These are phyloP conservation scores for Rehmannia glutinosa DNA, from an alignment of 257 asterid genomes.

Conservation along the genomic window DNA sequence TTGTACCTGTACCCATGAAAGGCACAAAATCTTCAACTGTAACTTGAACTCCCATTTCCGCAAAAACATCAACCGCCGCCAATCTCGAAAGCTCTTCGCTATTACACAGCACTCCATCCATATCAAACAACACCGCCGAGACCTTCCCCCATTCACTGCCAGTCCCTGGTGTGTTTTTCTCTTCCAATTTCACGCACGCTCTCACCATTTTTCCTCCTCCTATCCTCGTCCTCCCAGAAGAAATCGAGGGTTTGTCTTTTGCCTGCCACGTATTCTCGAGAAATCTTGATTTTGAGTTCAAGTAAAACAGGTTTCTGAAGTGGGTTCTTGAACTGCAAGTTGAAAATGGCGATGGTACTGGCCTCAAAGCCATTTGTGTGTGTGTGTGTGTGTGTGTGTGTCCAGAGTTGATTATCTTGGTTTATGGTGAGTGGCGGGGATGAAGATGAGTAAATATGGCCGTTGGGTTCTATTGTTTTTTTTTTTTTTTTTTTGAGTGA, in stretches of 20 bases:
- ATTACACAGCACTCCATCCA: constrained; percentile 96
- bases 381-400: not conserved
- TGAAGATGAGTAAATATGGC: not conserved
- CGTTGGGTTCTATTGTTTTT: too few relatives aligned
- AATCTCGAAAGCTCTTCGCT: constrained; percentile 87
- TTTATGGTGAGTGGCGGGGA: constrained; percentile 14
- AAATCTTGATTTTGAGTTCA: constrained; percentile 33
- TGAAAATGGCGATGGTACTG: constrained; percentile 35
- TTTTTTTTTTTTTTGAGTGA: too few relatives aligned
- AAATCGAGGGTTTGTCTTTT: constrained; percentile 12
- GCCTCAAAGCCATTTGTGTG: constrained; percentile 58
- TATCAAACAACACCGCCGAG: constrained; percentile 91
- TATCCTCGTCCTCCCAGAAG: constrained; percentile 22
- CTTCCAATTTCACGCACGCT: constrained; percentile 66
- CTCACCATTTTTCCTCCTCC: constrained; percentile 26
- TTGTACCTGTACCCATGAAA: constrained; percentile 87
- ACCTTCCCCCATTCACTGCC: constrained; percentile 76
- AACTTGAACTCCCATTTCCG: constrained; percentile 89
- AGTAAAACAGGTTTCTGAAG: constrained; percentile 26
- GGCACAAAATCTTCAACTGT: constrained; percentile 87
- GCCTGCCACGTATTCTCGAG: constrained; percentile 23
- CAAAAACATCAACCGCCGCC: constrained; percentile 90
- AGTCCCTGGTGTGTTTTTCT: constrained; percentile 39
- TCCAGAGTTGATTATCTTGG: not conserved
- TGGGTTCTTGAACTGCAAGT: constrained; percentile 35